These are phyloP conservation scores for Leccinum idahoense DNA, from an alignment of 1,284 basidiomycete genomes.

Conservation along the genomic window DNA sequence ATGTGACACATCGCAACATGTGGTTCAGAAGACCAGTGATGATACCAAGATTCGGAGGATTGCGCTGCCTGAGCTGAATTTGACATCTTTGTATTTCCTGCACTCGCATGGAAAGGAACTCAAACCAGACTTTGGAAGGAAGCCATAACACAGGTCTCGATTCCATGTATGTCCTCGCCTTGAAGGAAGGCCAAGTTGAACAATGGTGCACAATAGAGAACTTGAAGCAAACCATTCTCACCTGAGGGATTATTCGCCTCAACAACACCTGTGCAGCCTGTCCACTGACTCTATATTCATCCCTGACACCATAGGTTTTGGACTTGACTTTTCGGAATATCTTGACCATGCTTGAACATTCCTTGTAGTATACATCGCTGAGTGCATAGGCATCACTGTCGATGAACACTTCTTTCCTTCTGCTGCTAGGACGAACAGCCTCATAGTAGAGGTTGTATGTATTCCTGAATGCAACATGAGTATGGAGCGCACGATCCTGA, in stretches of 20 bases:
- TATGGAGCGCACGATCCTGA: background rate
- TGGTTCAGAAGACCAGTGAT: no score
- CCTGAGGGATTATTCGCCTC: constrained; percentile 1
- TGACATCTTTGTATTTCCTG: constrained; percentile 1
- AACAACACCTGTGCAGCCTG: constrained; percentile 3
- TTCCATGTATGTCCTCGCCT: constrained; percentile 1
- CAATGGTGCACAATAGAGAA: no score
- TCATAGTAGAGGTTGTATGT: constrained; percentile 14
- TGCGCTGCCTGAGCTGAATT: no score
- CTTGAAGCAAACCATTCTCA: background rate
- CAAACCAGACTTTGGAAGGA: constrained; percentile 4
- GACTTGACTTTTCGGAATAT: background rate
- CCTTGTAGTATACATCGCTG: background rate
- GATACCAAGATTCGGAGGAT: no score
- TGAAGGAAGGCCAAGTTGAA: no score
- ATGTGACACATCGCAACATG: no score
- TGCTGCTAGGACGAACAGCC: background rate
- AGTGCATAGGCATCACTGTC: constrained; percentile 16
- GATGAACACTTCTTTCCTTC: no score
- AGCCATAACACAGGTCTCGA: constrained; percentile 9
- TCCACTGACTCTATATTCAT: constrained; percentile 9
- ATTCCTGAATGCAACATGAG: constrained; percentile 8
- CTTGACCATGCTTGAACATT: background rate
- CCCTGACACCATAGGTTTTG: constrained; percentile 6
- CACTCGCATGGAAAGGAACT: background rate